Evolutionary conservation across 2,329 filamentous ascomycete species (phyloP).

Genomic region (Pezicula carpinea): DNA sequence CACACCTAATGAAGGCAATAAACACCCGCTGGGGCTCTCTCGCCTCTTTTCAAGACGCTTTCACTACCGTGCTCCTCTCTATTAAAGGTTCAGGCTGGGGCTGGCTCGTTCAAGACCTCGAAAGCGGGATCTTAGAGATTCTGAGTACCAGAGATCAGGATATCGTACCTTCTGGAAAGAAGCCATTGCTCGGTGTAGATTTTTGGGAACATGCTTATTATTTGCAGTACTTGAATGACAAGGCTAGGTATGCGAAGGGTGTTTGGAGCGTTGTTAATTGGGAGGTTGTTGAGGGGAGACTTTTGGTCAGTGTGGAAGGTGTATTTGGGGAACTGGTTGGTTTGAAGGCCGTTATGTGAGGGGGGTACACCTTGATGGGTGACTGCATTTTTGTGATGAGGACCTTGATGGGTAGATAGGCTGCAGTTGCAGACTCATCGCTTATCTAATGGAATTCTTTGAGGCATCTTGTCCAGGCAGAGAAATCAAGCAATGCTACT

Average conservation of each 20-base stretch:
- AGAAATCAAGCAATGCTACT: too few relatives aligned
- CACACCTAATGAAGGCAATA: slow-evolving; percentile 58
- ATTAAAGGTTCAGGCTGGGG: slow-evolving; percentile 87
- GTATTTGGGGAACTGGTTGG: slow-evolving; percentile 17
- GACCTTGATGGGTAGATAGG: slow-evolving; percentile 1
- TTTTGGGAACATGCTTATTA: slow-evolving; percentile 97
- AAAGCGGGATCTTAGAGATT: slow-evolving; percentile 58
- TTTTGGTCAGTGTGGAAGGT: slow-evolving; percentile 40
- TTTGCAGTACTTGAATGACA: slow-evolving; percentile 74
- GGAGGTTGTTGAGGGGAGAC: slow-evolving; percentile 64
- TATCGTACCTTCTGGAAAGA: slow-evolving; percentile 58
- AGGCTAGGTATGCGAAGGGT: slow-evolving; percentile 69
- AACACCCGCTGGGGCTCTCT: slow-evolving; percentile 63
- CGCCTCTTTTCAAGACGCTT: slow-evolving; percentile 59
- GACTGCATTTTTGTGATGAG: not conserved
- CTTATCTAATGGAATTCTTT: too few relatives aligned
- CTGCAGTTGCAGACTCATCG: too few relatives aligned
- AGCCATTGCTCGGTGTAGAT: slow-evolving; percentile 74
- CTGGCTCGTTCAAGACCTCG: slow-evolving; percentile 69
- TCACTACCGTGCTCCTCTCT: slow-evolving; percentile 59
- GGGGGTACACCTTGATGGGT: not conserved
- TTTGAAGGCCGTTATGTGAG: slow-evolving; percentile 12
- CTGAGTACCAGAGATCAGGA: slow-evolving; percentile 86
- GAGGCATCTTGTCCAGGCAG: too few relatives aligned
- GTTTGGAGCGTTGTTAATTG: slow-evolving; percentile 79